Conservation (phyloP, 176 grass and related monocot species). For the Typha latifolia region DNA sequence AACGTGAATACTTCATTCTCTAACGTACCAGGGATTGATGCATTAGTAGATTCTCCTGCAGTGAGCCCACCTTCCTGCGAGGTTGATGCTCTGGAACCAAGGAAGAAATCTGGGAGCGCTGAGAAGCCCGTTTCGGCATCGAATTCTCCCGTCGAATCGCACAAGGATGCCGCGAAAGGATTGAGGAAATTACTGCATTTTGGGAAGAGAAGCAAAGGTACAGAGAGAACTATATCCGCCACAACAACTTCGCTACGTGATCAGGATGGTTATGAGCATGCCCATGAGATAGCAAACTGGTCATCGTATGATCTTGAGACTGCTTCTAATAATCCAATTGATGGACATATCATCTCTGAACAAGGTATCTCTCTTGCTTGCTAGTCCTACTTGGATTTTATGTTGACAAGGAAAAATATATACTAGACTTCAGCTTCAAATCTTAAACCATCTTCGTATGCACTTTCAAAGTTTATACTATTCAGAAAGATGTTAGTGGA, state of each 20-base stretch:
- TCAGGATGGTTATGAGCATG: constrained; percentile 11
- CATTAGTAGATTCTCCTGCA: not conserved
- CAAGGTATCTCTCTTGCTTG: constrained; percentile 1
- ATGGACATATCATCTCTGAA: not conserved
- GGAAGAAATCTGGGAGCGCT: constrained; percentile 33
- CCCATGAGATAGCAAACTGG: not conserved
- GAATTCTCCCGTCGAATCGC: constrained; percentile 14
- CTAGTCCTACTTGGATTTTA: not conserved
- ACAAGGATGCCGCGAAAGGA: constrained; percentile 37
- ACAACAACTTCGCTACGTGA: constrained; percentile 1
- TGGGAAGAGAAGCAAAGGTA: constrained; percentile 29
- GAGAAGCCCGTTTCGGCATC: constrained; percentile 27
- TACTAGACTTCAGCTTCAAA: not conserved
- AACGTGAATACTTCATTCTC: not conserved
- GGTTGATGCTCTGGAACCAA: not conserved
- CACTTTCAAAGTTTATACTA: not conserved
- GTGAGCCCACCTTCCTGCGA: not conserved
- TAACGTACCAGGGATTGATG: not conserved
- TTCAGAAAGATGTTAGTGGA: no score
- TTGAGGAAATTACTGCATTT: constrained; percentile 48
- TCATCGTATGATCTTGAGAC: constrained; percentile 3
- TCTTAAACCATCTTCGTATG: not conserved
- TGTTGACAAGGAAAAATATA: not conserved
- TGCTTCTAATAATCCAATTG: not conserved
- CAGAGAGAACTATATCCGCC: not conserved